Evolutionary conservation across 805 yeast species (phyloP), one percentile per base, ranked within the genome.

Genomic region (Candida suzukii): DNA sequence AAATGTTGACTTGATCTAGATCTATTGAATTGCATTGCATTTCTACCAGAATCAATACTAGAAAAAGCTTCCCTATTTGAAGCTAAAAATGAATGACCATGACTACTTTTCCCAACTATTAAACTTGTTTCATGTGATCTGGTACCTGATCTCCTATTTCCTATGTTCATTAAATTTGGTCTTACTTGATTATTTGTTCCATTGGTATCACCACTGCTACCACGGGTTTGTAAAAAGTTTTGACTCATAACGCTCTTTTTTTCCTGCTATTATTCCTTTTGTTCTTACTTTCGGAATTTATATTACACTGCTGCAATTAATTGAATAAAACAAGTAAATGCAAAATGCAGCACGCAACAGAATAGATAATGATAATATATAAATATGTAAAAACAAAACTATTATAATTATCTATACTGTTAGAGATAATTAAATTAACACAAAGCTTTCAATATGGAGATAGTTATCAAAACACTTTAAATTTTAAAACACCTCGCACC

Each of bases 71-170:
- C 26, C 21, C 29, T 35, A 9, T 25, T 25, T 3, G 47, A 40
- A 14, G 51, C 43, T 4, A 42, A 35, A 27, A 52, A 47, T 25
- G 44, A 46, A 37, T 52, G 57, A 19, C 41, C 34, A 14, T 49
- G 42, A 32, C 49, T 42, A 11, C 43, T 43, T 39, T 45, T 51
- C 3, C 66, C 66, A 10, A 61, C 64, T 20, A 58, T 44, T 41
- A 61, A 43, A 27, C 60, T 60, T 1, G 63, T 57, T 48, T 61
- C 66, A 35, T 59, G 56, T 12, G 66, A 56, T 28, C 62, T 43
- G 46, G 57, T 60, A 19, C 60, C 53, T 42, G 53, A 47, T 10
- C 63, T 31, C 4, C 14, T 31, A 22, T 31, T 31, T 4, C 45
- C 53, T 39, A 19, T 17, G 22, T 60, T 42, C 14, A 60, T 53